phyloP scores from a whole-genome alignment of 177 flowering plant species.

The Tripterygium wilfordii region DNA sequence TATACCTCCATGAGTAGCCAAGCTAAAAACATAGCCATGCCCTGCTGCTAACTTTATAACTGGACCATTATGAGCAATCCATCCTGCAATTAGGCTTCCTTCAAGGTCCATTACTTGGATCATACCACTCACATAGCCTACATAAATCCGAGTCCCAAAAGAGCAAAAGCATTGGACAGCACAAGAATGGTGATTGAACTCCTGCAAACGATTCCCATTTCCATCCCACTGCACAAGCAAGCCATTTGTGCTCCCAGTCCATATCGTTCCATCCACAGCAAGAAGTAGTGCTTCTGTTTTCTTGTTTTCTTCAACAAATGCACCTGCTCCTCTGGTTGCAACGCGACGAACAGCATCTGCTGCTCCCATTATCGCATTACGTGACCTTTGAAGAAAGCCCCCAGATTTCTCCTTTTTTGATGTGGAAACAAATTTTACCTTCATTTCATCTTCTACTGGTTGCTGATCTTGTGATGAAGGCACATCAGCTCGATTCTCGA shows the following conservation, averaged over 20 bases:
- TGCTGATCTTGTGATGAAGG: conserved; percentile 31
- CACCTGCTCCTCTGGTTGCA: conserved; percentile 65
- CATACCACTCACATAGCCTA: conserved; percentile 79
- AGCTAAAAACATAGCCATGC: conserved; percentile 52
- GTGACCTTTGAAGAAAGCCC: conserved; percentile 79
- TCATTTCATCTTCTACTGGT: conserved; percentile 76
- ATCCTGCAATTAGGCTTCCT: conserved; percentile 68
- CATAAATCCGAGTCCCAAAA: conserved; percentile 67
- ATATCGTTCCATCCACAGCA: conserved; percentile 73
- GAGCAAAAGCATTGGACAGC: conserved; percentile 76
- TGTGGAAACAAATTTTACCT: conserved; percentile 59
- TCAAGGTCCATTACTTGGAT: conserved; percentile 77
- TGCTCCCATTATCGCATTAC: conserved; percentile 96
- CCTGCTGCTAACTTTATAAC: conserved; percentile 67
- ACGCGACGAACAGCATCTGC: conserved; percentile 96
- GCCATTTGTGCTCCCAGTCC: conserved; percentile 90
- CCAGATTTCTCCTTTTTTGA: conserved; percentile 83
- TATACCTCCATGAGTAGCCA: conserved; percentile 96
- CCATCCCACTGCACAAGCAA: conserved; percentile 90
- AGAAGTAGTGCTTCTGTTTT: conserved; percentile 66
- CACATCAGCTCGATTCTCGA: conserved; percentile 70
- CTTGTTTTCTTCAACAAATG: conserved; percentile 66
- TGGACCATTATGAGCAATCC: conserved; percentile 86
- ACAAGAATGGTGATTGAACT: conserved; percentile 51
- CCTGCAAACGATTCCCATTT: conserved; percentile 77